Evolutionary conservation across 768 basidiomycete genomes (phyloP), one percentile per base, ranked within the genome.

Genomic region (Pleurotus djamor): DNA sequence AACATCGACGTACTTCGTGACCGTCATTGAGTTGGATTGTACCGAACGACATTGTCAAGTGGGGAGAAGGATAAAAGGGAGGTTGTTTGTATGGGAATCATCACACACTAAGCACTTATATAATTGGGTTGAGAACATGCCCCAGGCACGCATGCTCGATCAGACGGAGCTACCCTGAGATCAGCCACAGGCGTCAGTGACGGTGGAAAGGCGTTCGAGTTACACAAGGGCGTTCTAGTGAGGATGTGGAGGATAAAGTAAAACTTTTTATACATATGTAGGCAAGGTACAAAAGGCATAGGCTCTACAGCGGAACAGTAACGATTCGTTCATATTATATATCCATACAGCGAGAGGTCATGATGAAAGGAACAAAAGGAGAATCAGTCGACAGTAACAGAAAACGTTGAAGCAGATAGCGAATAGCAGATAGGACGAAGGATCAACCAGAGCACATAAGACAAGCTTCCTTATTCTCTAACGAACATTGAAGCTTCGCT

Each of bases 391-490:
- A 43, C 1, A 43, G 41, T n/a, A 43, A 43, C 41, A 43, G 41
- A 1, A 43, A 9, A 43, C 41, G 45, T 47, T 47, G 17, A 8
- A 47, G 21, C 2, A 28, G 21, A 28, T 28, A 43, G 41, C 41
- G 41, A 43, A 43, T 9, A 43, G 21, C 7, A 12, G 45, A 14
- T 7, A 47, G 7, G 45, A 47, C 13, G 45, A 7, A 47, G 14
- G 45, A 47, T 83, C 71, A 92, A 57, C 88, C 90, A 61, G 91
- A 93, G 76, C 92, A 94, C 92, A 95, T 95, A 70, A 94, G 66
- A 69, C 94, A 96, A 1, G 91, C 92, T 57, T 96, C 94, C 79
- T 95, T 95, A 75, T 96, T 96, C 72, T 96, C 94, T 51, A 96
- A 65, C 62, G 91, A 92, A 68, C 95, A 96, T 69, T 83, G 73